Base-by-base conservation (phyloP, 2,329 filamentous ascomycete genomes). In the Ascochyta viciae-villosae region DNA sequence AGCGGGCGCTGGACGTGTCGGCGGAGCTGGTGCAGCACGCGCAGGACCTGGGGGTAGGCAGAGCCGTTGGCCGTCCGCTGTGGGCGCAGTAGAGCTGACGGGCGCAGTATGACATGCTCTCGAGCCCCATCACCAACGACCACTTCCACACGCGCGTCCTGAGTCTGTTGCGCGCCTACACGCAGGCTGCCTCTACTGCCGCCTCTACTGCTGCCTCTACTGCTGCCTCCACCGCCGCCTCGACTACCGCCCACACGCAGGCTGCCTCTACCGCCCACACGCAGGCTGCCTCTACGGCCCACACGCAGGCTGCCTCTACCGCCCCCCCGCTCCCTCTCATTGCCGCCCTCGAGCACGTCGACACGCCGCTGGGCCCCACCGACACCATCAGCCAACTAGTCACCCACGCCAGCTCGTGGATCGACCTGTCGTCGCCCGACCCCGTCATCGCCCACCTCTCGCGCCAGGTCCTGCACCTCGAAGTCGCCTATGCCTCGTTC, bases 401-500 rank as follows among this genome's bases (percentile, higher is more conserved):
- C 44, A 91, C 87, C 13, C 88, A 89, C 54, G 87, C 87, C n/a
- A 96, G 92, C 74, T 85, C 91, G 6, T 98, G 94, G 94, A 94
- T 96, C 63, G 93, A 98, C 72, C 80, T 98, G 12, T 89, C 88
- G 67, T 96, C 93, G 2, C 79, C 87, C 1, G 89, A 97, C 74
- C 90, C 92, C 6, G 77, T 94, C 60, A 88, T 98, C 60, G 87
- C 92, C 7, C 91, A 90, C 73, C 84, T 98, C 55, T 97, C 94
- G 33, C 87, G 91, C 40, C 94, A 97, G 77, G 90, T 96, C 6
- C 81, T 99, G 61, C 92, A 92, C 72, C 83, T 96, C 35, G 95
- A 99, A 74, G 85, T 98, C 43, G 90, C 92, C 44, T 99, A 97
- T 77, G 95, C 96, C 61, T 93, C 92, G 60, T 99, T 98, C 77